Percentiles rank a stretch among this genome's conserved stretches.
phyloP scores from a whole-genome alignment of 164 flowering plant genomes.

The Stephania japonica region DNA sequence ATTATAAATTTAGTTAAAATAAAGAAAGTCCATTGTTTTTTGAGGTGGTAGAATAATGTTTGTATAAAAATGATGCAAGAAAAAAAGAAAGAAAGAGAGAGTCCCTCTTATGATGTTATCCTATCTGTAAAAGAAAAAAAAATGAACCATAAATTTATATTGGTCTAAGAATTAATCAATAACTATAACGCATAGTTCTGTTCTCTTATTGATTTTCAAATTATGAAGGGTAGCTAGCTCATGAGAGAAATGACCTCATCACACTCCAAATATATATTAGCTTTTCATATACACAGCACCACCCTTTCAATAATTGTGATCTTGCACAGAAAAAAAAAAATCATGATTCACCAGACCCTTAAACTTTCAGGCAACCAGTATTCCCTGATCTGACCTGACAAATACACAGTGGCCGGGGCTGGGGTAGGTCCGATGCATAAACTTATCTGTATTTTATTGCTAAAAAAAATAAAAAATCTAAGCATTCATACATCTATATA shows the following conservation, averaged over 20 bases:
- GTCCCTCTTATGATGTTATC: no score
- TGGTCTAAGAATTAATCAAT: neutral
- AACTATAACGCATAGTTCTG: no score
- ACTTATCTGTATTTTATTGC: no score
- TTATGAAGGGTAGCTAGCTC: neutral
- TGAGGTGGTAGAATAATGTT: neutral
- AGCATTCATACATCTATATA: no score
- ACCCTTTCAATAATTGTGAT: slow-evolving; percentile 1
- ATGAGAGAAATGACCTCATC: neutral
- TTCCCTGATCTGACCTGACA: neutral
- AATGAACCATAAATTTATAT: neutral
- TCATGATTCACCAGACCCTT: slow-evolving; percentile 2
- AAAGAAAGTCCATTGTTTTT: neutral
- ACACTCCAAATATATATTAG: neutral
- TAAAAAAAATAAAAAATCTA: no score
- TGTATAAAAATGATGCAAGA: no score
- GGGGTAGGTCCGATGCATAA: neutral
- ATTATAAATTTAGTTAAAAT: no score
- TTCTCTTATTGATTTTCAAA: no score
- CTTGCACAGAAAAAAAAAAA: neutral
- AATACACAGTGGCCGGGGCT: no score
- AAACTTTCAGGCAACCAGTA: neutral
- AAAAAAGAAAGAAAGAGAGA: no score
- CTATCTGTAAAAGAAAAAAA: neutral
- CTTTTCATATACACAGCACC: neutral